A percentile compares a stretch with the other conserved stretches of the same genome.
phyloP scores from a whole-genome alignment of 805 yeast species.

The Komagataella ulmi region DNA sequence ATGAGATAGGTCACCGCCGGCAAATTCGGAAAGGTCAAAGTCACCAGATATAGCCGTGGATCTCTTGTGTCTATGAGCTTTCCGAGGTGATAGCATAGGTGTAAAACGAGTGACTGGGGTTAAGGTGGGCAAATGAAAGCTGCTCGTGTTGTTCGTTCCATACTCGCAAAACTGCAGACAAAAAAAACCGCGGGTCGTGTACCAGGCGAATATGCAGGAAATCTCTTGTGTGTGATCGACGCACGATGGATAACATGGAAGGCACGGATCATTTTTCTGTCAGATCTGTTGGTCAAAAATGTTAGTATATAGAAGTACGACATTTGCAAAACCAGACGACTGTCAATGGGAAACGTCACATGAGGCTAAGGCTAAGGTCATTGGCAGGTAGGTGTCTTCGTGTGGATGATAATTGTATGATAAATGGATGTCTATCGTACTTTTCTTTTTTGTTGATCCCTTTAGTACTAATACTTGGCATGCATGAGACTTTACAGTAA shows the following conservation, averaged over 20 bases:
- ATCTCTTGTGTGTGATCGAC: not conserved
- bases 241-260: not conserved
- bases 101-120: not conserved
- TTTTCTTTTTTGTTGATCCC: too few species aligned
- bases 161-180: not conserved
- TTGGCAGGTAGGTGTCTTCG: too few species aligned
- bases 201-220: not conserved
- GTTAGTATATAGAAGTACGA: too few species aligned
- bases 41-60: slow-evolving; percentile 88
- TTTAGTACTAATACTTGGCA: too few species aligned
- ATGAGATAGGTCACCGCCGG: not conserved
- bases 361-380: too few species aligned
- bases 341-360: too few species aligned
- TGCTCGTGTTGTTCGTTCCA: not conserved
- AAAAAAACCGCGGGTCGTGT: not conserved
- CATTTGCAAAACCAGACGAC: too few species aligned
- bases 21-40: slow-evolving; percentile 30
- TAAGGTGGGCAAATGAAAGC: not conserved
- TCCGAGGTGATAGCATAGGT: slow-evolving; percentile 10
- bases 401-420: too few species aligned
- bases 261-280: not conserved
- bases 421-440: too few species aligned
- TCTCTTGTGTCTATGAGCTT: slow-evolving; percentile 68
- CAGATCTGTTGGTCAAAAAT: too few species aligned
- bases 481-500: too few species aligned